These are phyloP conservation scores for Irpex lacteus DNA, from an alignment of 1,284 basidiomycete genomes.

Conservation along the genomic window DNA sequence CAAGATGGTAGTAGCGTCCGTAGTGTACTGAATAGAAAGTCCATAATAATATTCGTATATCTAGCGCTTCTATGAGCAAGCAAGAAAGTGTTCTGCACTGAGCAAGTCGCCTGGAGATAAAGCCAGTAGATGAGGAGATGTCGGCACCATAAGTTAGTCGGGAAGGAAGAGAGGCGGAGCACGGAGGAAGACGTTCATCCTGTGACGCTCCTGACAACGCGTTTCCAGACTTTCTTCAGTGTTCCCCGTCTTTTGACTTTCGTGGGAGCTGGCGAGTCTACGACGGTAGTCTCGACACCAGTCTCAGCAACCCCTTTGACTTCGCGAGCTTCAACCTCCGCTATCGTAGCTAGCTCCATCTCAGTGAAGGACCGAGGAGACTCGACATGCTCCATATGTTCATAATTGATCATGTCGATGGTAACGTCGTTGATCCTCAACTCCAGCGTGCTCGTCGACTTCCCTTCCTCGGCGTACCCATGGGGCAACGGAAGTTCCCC, in stretches of 20 bases:
- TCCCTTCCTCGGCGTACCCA: neutral
- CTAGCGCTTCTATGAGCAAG: neutral
- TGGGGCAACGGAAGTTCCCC: conserved; percentile 4
- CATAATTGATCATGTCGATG: neutral
- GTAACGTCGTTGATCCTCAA: conserved; percentile 1
- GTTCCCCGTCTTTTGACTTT: neutral
- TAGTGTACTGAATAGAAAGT: neutral
- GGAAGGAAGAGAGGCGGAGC: neutral
- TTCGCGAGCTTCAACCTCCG: neutral
- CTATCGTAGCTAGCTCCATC: neutral
- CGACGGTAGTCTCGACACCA: too few species aligned
- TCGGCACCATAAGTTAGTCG: neutral
- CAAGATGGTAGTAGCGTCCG: neutral
- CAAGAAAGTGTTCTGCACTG: neutral
- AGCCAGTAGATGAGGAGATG: neutral
- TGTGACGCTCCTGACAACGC: neutral
- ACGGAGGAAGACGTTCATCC: neutral
- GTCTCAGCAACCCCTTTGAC: neutral
- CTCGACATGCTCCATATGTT: neutral
- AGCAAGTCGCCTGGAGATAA: neutral
- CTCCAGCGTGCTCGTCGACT: neutral
- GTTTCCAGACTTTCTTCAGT: neutral
- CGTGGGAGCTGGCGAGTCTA: neutral
- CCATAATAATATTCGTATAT: neutral
- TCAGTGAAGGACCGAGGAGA: neutral